Base-by-base conservation (phyloP, 2,329 filamentous ascomycete species). In the Ilyonectria sp. region DNA sequence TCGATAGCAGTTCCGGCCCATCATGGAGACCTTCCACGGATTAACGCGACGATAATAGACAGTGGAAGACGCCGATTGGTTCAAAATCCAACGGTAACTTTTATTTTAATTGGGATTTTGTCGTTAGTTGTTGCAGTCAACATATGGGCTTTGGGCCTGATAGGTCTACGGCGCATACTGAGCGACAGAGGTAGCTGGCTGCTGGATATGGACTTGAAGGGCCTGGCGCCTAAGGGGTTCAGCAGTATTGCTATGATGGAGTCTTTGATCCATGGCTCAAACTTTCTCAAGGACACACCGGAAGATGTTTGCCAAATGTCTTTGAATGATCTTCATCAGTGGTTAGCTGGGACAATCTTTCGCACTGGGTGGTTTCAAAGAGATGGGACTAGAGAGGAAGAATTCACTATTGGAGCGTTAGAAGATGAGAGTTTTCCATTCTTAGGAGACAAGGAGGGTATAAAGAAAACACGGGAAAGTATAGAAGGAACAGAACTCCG, bases 221-320 rank as follows among this genome's bases (percentile, higher is more conserved):
- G 40, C 37, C 10, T 46, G 6, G 55, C 55, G 11, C 55, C 55
- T 11, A 3, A 46, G 6, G 40, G 29, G 8, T 58, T 26, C 11
- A 29, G 21, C 23, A 58, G 55, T 11, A 33, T 58, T 19, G 35
- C 55, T 17, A 58, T 29, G 55, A 58, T 46, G 40, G 35, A 58
- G 13, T 19, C 55, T 3, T 23, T 58, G 9, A n/a, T 58, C n/a
- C 40, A 43, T 19, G 55, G 55, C 2, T 47, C 35, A 26, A 47
- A 58, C 21, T 29, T 31, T 19, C 49, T 29, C 6, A 15, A 2
- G 13, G 44, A 7, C 19, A 21, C 17, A 11, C 7, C 19, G 10
- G 2, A 8, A 8, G 44, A 46, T 23, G 19, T 2, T 4, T 10
- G 10, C 44, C 9, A 3, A 6, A 46, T 21, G n/a, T 23, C 44